Evolutionary conservation across 768 basidiomycete genomes (phyloP).

Genomic region (Hericium rajendrae): DNA sequence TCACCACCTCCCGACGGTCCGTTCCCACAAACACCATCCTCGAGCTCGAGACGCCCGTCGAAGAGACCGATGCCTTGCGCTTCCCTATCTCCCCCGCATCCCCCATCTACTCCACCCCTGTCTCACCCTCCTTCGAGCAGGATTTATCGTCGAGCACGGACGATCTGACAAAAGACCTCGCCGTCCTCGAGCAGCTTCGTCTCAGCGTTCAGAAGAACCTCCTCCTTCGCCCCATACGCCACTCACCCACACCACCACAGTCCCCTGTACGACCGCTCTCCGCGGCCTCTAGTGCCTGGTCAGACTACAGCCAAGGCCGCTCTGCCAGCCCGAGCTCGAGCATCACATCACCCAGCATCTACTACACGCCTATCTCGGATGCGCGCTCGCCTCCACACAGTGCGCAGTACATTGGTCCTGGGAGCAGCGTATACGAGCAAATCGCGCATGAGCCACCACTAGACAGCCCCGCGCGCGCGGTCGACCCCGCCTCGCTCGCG

Average conservation of each 20-base stretch:
- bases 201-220: constrained; percentile 69
- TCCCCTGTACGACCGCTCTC: constrained; percentile 17
- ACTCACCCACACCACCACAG: constrained; percentile 21
- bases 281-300: constrained; percentile 14
- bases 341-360: constrained; percentile 30
- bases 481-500: constrained; percentile 38
- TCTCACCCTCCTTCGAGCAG: constrained; percentile 16
- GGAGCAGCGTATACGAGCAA: constrained; percentile 14
- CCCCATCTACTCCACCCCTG: constrained; percentile 18
- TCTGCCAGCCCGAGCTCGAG: constrained; percentile 38
- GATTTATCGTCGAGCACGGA: constrained; percentile 27
- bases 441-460: constrained; percentile 15
- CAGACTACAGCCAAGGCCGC: constrained; percentile 23
- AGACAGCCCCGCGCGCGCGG: constrained; percentile 24
- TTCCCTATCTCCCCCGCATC: constrained; percentile 23
- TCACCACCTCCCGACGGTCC: constrained; percentile 20
- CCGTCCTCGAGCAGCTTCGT: constrained; percentile 57
- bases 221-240: constrained; percentile 66
- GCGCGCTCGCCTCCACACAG: constrained; percentile 19
- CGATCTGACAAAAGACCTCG: constrained; percentile 61
- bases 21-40: constrained; percentile 20
- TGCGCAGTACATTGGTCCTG: constrained; percentile 21
- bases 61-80: constrained; percentile 21
- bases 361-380: constrained; percentile 45
- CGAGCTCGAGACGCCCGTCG: constrained; percentile 26